A percentile compares a stretch with the other conserved stretches of the same genome.
phyloP scores from a whole-genome alignment of 176 grass and related monocot species.

The Zizania latifolia region DNA sequence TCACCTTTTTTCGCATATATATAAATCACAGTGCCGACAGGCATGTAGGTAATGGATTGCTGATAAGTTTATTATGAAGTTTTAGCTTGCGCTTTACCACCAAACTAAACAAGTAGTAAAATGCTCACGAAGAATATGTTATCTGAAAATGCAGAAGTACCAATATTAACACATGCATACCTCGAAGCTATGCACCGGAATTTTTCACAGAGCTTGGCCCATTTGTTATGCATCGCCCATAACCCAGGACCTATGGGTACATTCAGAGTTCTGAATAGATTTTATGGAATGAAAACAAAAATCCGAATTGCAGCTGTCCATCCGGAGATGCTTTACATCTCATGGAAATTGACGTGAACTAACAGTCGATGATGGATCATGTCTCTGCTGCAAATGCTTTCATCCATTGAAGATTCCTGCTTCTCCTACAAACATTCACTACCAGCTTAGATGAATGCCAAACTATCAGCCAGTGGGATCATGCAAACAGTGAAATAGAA shows the following conservation, averaged over 20 bases:
- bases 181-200: conserved; percentile 3
- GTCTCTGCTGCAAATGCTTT: conserved; percentile 27
- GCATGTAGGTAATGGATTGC: neutral
- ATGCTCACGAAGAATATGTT: conserved; percentile 1
- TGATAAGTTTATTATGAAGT: neutral
- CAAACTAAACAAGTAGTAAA: neutral
- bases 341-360: neutral
- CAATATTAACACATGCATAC: neutral
- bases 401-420: conserved; percentile 29
- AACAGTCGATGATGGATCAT: conserved; percentile 13
- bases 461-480: conserved; percentile 20
- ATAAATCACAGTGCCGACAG: neutral
- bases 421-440: conserved; percentile 28
- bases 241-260: conserved; percentile 28
- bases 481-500: conserved; percentile 18
- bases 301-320: neutral
- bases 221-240: neutral
- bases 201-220: no score
- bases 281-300: neutral
- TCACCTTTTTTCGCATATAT: neutral
- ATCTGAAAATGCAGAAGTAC: neutral
- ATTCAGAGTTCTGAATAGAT: conserved; percentile 22
- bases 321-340: neutral
- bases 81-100: neutral
- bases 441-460: conserved; percentile 15